Base-by-base conservation (phyloP, 495 filamentous ascomycete species). In the Penicillium mononematosum region DNA sequence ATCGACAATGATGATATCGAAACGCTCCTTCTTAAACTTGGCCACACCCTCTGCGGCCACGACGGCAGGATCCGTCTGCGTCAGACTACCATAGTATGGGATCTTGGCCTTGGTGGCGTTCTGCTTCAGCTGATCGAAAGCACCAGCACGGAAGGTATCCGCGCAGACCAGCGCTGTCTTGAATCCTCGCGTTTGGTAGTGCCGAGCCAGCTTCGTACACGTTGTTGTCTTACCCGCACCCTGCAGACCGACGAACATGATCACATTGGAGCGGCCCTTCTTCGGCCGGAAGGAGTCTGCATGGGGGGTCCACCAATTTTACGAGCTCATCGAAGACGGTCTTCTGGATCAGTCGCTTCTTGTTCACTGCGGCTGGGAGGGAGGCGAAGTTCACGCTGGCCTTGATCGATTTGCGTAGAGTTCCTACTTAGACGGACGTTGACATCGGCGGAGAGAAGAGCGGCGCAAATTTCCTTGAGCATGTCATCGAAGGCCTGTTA, bases 21-120 rank as follows among this genome's bases (percentile, higher is more conserved):
- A 99, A 4, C 86, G 80, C 80, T 99, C 95, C 76, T 96, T 97
- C 79, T 96, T 97, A 81, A 99, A 99, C 73, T 96, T 95, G 32
- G 96, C 92, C 12, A 99, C 95, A 69, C 94, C 94, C 63, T 98
- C 94, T 2, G 85, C 81, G 1, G 95, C 91, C 19, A 99, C 95
- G 25, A 91, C 84, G 5, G 91, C 93, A 2, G 94, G 94, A 69
- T 99, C 95, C 9, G 92, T 97, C 70, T 98, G 91, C 0, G 93
- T 98, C 48, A 98, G 75, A 58, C 88, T 92, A 63, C 94, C 94
- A 68, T 94, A 98, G 80, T 99, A 99, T 8, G 94, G 95, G 36
- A 99, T 98, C 79, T 96, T 96, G 11, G 95, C 94, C 73, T 97
- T 98, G 45, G 91, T 97, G 1, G 94, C 94, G 68, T 98, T 99